Base-by-base conservation (phyloP, 179 eudicot species). In the Patellifolia procumbens region DNA sequence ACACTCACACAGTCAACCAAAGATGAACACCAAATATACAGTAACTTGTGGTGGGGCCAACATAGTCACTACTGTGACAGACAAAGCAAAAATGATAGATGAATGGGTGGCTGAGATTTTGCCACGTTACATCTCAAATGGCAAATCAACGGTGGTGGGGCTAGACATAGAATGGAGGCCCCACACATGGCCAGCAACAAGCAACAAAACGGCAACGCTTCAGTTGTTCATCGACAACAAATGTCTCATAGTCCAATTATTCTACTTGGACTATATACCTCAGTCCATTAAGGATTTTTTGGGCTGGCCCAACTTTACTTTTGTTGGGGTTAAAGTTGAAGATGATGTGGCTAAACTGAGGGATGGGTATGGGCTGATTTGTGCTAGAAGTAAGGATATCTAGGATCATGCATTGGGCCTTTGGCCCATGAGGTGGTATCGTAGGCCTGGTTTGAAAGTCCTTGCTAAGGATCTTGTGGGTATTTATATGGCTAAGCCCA, bases 131-230 rank as follows among this genome's bases (percentile, higher is more conserved):
- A 9, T 39, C 7, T 52, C 82, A 12, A 32, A 39, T 17, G 78
- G 64, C 4, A 42, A 70, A 56, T 74, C 77, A 22, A 78, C 70
- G 26, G 83, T 84, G 16, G 85, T 88, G 8, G 91, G 89, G 34
- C 73, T 88, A 19, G 89, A 86, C 74, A 71, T 76, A 6, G 91
- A 88, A 52, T 86, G 89, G 91, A 60, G 87, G 39, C 91, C 91
- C 26, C 77, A 83, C 63, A 39, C 5, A 1, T 17, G 63, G 7
- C 24, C 61, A 1, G 19, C 42, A 42, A 73, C 83, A 89, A 83
- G 75, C 76, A 87, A 89, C 84, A 89, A 86, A 77, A 74, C 88
- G 0, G 91, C 91, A 2, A 89, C 93, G 2, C 85, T 89, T 2
- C 93, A 88, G 72, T 87, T 88, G 0, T 88, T 88, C 82, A 79